Conservation (phyloP, 225 moss, liverwort and hornwort genomes). For the Pseudisothecium myosuroides region DNA sequence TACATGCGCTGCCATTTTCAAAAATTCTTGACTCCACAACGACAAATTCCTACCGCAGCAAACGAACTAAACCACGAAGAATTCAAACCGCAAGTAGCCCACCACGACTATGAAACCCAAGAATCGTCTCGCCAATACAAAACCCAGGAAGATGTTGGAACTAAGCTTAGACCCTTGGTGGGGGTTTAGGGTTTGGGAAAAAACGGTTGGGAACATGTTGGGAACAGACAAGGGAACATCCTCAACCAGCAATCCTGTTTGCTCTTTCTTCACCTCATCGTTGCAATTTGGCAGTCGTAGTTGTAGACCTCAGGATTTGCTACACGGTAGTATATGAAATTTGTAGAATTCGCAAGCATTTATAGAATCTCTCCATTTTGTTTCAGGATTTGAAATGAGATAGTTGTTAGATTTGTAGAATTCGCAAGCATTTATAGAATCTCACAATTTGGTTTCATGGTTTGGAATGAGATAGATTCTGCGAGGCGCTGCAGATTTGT, state of each 20-base stretch:
- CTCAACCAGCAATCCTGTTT: neutral
- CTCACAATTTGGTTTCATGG: neutral
- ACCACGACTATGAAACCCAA: neutral
- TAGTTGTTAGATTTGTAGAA: neutral
- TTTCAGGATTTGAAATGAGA: neutral
- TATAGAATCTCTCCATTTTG: neutral
- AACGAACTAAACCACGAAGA: neutral
- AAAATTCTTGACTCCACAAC: neutral
- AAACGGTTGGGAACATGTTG: neutral
- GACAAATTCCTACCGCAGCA: neutral
- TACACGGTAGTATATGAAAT: neutral
- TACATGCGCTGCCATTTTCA: conserved; percentile 34
- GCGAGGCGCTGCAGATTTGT: neutral
- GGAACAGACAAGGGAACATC: conserved; percentile 1
- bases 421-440: neutral
- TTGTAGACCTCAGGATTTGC: neutral
- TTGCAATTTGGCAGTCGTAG: neutral
- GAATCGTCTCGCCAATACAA: neutral
- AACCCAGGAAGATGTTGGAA: neutral
- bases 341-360: neutral
- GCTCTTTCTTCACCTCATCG: neutral
- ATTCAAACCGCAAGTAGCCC: neutral
- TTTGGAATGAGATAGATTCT: neutral
- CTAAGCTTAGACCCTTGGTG: neutral
- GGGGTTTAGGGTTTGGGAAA: neutral